Evolutionary conservation across 108 stramenopile species (phyloP).

Genomic region (Skeletonema costatum): DNA sequence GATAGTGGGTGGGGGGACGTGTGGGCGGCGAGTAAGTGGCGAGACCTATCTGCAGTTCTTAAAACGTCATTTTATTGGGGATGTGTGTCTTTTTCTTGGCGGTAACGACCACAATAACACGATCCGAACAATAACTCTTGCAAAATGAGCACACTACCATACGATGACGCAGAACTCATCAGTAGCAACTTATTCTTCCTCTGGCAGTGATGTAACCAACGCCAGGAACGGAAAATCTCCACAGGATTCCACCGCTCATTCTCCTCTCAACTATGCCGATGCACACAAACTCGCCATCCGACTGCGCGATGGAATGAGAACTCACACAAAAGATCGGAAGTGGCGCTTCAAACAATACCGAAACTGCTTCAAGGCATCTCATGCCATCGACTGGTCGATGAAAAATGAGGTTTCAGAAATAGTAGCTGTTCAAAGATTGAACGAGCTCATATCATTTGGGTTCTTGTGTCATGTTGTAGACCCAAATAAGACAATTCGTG

Average conservation of each 20-base stretch:
- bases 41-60: too few species aligned
- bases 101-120: too few species aligned
- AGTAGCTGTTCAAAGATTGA: slow-evolving; percentile 32
- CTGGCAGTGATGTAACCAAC: too few species aligned
- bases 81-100: too few species aligned
- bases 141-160: too few species aligned
- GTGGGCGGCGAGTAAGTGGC: too few species aligned
- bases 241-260: not conserved
- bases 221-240: not conserved
- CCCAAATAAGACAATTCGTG: slow-evolving; percentile 24
- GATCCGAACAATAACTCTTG: too few species aligned
- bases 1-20: too few species aligned
- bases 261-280: slow-evolving; percentile 10
- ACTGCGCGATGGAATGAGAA: slow-evolving; percentile 23
- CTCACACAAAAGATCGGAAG: slow-evolving; percentile 36
- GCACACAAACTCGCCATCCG: slow-evolving; percentile 18
- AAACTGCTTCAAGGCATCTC: slow-evolving; percentile 37
- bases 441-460: slow-evolving; percentile 35
- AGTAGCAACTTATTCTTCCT: too few species aligned
- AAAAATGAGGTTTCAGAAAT: slow-evolving; percentile 5
- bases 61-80: too few species aligned
- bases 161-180: too few species aligned
- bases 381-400: slow-evolving; percentile 37
- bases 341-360: slow-evolving; percentile 47
- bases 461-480: slow-evolving; percentile 42